Conservation (phyloP, 2,329 filamentous ascomycete species). For the Coleophoma crateriformis region DNA sequence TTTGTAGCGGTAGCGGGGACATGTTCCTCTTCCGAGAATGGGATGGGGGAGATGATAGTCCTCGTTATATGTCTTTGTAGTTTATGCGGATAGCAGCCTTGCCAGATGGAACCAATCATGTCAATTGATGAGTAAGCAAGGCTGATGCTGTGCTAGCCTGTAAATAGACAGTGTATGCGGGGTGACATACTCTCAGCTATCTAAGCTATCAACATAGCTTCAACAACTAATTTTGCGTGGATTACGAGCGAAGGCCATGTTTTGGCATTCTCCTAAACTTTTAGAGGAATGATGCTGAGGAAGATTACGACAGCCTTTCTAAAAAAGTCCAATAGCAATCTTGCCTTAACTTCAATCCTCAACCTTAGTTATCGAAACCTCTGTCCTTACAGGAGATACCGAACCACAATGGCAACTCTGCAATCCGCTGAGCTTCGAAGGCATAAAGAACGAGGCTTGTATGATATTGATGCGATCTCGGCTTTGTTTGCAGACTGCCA, state of each 20-base stretch:
- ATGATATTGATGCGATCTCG: constrained; percentile 3
- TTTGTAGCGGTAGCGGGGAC: no score
- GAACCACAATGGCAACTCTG: neutral
- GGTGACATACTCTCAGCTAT: neutral
- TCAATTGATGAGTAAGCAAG: neutral
- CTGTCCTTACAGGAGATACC: neutral
- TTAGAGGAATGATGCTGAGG: neutral
- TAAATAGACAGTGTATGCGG: neutral
- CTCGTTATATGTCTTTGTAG: neutral
- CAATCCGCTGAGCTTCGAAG: constrained; percentile 3
- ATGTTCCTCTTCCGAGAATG: neutral
- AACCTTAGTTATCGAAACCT: neutral
- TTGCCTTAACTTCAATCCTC: neutral
- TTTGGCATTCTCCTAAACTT: no score
- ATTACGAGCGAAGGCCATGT: neutral
- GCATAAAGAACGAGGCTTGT: constrained; percentile 1
- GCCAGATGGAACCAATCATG: neutral
- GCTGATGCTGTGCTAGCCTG: neutral
- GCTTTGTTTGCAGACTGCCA: constrained; percentile 2
- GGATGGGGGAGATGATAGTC: neutral
- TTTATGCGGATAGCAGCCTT: neutral
- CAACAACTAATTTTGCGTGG: neutral
- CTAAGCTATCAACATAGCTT: neutral
- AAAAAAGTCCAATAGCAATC: no score
- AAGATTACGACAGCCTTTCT: no score